Evolutionary conservation across 169 alveolate species (phyloP).

Genomic region (Cryptosporidium ryanae): DNA sequence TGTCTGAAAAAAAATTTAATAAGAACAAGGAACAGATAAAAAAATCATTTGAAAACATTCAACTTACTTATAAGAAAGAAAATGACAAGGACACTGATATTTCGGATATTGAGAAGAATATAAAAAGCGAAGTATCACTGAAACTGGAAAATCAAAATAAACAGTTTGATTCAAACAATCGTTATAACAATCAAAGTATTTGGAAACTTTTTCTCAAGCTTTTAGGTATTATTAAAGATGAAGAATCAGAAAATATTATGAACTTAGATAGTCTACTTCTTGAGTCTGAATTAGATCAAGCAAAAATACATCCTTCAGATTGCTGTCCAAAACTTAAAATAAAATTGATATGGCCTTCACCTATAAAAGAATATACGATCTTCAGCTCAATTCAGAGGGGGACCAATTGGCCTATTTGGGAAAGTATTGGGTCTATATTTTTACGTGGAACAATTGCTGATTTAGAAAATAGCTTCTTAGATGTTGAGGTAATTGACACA

Average conservation of each 20-base stretch:
- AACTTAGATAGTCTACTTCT: constrained; percentile 45
- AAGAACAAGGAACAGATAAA: neutral
- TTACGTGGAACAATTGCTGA: constrained; percentile 86
- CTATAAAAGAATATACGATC: constrained; percentile 25
- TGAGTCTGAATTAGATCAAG: constrained; percentile 50
- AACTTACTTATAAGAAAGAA: constrained; percentile 7
- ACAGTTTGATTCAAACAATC: neutral
- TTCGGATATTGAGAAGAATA: neutral
- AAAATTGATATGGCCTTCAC: constrained; percentile 35
- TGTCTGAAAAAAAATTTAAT: constrained; percentile 8
- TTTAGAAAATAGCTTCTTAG: constrained; percentile 81
- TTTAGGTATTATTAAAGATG: constrained; percentile 18
- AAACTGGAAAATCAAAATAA: neutral
- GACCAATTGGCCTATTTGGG: constrained; percentile 82
- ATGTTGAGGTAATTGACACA: constrained; percentile 81
- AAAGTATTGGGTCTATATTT: constrained; percentile 82
- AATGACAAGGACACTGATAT: neutral
- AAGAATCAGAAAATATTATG: neutral
- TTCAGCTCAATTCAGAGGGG: constrained; percentile 43
- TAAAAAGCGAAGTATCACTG: neutral
- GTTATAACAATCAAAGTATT: constrained; percentile 8
- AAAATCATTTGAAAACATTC: constrained; percentile 7
- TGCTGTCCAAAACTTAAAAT: constrained; percentile 61
- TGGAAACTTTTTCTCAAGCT: constrained; percentile 35
- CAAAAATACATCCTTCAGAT: constrained; percentile 55